Conservation (phyloP, 371 early-diverging fungal species). For the Rhizopus delemar region DNA sequence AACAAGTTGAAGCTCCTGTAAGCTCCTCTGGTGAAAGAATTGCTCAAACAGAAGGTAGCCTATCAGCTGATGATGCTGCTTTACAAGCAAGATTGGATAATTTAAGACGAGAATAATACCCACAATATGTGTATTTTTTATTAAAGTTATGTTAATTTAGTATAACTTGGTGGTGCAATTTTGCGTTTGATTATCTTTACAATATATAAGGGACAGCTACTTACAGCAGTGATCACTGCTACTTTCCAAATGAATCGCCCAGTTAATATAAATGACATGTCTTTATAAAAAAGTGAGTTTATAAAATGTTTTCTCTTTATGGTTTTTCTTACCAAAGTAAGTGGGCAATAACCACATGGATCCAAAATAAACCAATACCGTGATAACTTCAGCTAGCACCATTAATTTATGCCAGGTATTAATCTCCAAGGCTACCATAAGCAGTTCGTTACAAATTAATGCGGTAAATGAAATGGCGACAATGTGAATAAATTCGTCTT, state of each 20-base stretch:
- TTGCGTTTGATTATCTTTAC: conserved; percentile 70
- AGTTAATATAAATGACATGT: conserved; percentile 84
- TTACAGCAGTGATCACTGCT: conserved; percentile 84
- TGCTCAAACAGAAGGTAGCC: conserved; percentile 54
- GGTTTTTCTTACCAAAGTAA: conserved; percentile 76
- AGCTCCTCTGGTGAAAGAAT: conserved; percentile 47
- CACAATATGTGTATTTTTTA: background rate
- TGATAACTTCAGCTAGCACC: conserved; percentile 82
- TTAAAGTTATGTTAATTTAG: conserved; percentile 56
- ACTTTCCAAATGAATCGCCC: conserved; percentile 88
- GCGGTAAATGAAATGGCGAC: conserved; percentile 97
- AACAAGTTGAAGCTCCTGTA: conserved; percentile 41
- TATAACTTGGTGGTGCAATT: conserved; percentile 78
- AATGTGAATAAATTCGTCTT: conserved; percentile 94
- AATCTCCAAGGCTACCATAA: conserved; percentile 98
- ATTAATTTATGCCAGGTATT: conserved; percentile 83
- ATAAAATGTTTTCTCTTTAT: background rate
- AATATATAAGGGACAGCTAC: conserved; percentile 81
- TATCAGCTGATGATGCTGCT: conserved; percentile 80
- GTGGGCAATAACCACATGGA: conserved; percentile 88
- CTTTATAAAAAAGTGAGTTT: conserved; percentile 38
- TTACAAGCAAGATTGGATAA: conserved; percentile 90
- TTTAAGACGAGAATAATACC: conserved; percentile 75
- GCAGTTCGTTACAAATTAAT: conserved; percentile 94
- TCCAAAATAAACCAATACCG: conserved; percentile 79